These are phyloP conservation scores for Mastigamoeba balamuthi DNA, from an alignment of 78 protist species.

Conservation along the genomic window DNA sequence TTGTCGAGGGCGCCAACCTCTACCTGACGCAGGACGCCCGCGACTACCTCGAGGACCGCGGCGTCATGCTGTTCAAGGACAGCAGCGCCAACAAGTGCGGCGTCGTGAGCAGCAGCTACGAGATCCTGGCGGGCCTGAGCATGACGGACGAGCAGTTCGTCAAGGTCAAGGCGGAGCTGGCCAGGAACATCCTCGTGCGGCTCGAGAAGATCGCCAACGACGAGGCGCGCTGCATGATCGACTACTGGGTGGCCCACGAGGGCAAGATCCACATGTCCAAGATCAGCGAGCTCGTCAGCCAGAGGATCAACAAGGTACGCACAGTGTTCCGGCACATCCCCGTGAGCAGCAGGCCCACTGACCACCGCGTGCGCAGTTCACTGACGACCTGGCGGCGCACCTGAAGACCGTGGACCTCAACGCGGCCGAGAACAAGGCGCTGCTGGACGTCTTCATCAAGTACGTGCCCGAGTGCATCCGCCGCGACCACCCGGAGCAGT, in stretches of 20 bases:
- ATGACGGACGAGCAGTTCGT: conserved; percentile 54
- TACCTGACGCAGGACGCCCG: conserved; percentile 81
- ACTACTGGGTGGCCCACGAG: background rate
- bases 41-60: conserved; percentile 56
- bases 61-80: conserved; percentile 77
- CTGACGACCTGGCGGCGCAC: background rate
- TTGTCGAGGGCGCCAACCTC: conserved; percentile 88
- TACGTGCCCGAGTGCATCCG: background rate
- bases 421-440: background rate
- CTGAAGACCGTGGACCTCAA: background rate
- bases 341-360: no score
- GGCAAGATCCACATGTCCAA: background rate
- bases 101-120: conserved; percentile 76
- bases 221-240: background rate
- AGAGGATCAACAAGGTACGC: background rate
- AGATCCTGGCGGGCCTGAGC: conserved; percentile 69
- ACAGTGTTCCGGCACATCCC: no score
- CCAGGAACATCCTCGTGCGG: background rate
- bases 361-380: no score
- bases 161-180: background rate
- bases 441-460: background rate
- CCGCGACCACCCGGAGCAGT: background rate
- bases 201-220: background rate
- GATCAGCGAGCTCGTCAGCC: background rate
- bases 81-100: conserved; percentile 85